Evolutionary conservation across 2,329 filamentous ascomycete species (phyloP).

Genomic region (Colletotrichum spinosum): DNA sequence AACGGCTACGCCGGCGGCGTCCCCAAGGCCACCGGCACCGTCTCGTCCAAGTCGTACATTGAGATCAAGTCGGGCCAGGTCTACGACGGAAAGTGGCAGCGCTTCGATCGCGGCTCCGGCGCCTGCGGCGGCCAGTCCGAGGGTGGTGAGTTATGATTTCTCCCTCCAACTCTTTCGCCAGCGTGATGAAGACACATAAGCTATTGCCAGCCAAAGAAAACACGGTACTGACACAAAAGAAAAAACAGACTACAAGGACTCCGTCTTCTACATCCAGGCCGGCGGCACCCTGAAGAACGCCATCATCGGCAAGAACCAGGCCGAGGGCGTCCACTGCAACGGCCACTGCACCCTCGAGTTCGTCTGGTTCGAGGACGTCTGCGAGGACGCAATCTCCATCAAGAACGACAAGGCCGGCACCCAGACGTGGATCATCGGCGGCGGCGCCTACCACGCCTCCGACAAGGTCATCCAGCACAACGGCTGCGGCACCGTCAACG

Average conservation of each 20-base stretch:
- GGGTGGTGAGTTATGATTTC: conserved; percentile 44
- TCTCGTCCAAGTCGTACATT: conserved; percentile 41
- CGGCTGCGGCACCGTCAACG: conserved; percentile 55
- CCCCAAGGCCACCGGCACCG: conserved; percentile 43
- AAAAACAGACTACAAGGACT: conserved; percentile 51
- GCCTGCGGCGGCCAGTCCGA: conserved; percentile 57
- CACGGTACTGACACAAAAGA: not conserved
- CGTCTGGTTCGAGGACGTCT: conserved; percentile 44
- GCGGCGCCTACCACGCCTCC: conserved; percentile 56
- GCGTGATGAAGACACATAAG: too few relatives aligned
- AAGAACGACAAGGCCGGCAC: conserved; percentile 36
- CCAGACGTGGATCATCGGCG: conserved; percentile 45
- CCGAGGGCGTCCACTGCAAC: conserved; percentile 58
- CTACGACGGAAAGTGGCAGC: conserved; percentile 50
- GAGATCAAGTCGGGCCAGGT: conserved; percentile 45
- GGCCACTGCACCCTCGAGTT: conserved; percentile 53
- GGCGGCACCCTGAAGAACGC: conserved; percentile 60
- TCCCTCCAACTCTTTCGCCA: fast-evolving
- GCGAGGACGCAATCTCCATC: conserved; percentile 42
- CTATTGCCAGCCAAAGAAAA: too few relatives aligned
- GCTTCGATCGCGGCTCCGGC: conserved; percentile 53
- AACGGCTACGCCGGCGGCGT: conserved; percentile 46
- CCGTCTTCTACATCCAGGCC: conserved; percentile 54
- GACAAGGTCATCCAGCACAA: conserved; percentile 63
- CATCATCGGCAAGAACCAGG: conserved; percentile 54